Evolutionary conservation across 176 grass and related monocot genomes (phyloP).

Genomic region (Oropetium thomaeum): DNA sequence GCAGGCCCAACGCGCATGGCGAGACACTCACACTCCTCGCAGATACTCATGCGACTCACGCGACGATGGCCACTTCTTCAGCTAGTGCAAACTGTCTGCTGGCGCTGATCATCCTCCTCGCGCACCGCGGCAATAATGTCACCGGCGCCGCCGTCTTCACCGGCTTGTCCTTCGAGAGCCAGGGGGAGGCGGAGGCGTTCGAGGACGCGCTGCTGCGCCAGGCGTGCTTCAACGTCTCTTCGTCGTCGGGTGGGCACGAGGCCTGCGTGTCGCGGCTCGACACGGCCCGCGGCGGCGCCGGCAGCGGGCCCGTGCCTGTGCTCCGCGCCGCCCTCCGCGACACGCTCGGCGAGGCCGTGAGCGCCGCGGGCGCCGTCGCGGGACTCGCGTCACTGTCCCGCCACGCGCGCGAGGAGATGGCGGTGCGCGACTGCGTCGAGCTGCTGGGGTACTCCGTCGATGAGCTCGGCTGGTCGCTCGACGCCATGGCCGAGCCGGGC

Average conservation of each 20-base stretch:
- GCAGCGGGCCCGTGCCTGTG: constrained; percentile 55
- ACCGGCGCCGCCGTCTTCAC: constrained; percentile 24
- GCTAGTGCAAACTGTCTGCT: neutral
- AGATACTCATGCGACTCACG: neutral
- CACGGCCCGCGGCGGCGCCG: constrained; percentile 34
- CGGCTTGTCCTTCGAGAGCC: constrained; percentile 31
- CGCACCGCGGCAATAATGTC: constrained; percentile 1
- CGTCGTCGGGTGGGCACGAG: neutral
- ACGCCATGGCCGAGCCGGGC: constrained; percentile 43
- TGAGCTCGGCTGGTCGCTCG: constrained; percentile 73
- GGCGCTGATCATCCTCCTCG: constrained; percentile 19
- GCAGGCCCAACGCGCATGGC: neutral
- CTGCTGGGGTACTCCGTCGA: constrained; percentile 81
- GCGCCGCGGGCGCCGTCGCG: constrained; percentile 31
- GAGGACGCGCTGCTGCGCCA: constrained; percentile 70
- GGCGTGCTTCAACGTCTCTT: constrained; percentile 73
- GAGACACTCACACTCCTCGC: neutral
- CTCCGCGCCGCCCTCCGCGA: constrained; percentile 69
- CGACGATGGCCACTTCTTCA: constrained; percentile 19
- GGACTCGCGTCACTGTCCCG: constrained; percentile 51
- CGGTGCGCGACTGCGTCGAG: constrained; percentile 80
- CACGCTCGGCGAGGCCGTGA: constrained; percentile 61
- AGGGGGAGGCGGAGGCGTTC: constrained; percentile 64
- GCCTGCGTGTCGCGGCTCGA: constrained; percentile 58
- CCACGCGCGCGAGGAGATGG: constrained; percentile 64